A percentile compares a stretch with the other conserved stretches of the same genome.
phyloP scores from a whole-genome alignment of 2,329 filamentous ascomycete genomes.

The Teratosphaeria gauchensis region DNA sequence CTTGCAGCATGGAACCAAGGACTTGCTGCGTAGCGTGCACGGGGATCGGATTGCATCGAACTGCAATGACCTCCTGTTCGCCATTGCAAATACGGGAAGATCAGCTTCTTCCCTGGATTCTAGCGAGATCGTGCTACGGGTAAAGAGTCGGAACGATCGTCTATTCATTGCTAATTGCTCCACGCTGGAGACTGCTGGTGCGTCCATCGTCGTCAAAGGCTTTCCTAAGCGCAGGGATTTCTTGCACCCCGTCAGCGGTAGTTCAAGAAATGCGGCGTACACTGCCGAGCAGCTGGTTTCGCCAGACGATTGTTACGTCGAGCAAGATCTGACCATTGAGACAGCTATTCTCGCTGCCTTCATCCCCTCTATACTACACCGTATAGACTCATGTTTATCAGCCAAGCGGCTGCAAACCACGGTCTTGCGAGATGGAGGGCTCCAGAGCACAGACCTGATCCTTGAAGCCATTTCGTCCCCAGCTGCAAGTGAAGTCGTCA shows the following conservation, averaged over 20 bases:
- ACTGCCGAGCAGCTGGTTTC: constrained; percentile 42
- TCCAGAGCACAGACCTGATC: constrained; percentile 51
- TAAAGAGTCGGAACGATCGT: not conserved
- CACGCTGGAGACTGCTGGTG: not conserved
- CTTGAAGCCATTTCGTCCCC: constrained; percentile 62
- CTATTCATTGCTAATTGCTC: not conserved
- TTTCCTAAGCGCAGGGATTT: constrained; percentile 52
- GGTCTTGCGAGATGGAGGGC: constrained; percentile 37
- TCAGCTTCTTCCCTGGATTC: not conserved
- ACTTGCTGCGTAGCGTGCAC: not conserved
- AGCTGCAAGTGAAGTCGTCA: constrained; percentile 46
- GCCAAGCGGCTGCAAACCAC: constrained; percentile 51
- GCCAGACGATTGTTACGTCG: constrained; percentile 19
- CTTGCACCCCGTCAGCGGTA: constrained; percentile 35
- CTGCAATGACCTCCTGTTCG: not conserved
- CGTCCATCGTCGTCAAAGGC: constrained; percentile 4
- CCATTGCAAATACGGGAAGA: not conserved
- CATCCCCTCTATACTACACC: constrained; percentile 63
- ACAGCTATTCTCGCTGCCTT: constrained; percentile 48
- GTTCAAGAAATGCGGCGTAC: constrained; percentile 19
- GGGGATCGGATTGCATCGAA: not conserved
- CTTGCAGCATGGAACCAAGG: not conserved
- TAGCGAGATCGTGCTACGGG: not conserved
- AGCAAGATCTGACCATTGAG: not conserved
- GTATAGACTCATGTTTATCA: constrained; percentile 56